A percentile compares a stretch with the other conserved stretches of the same genome.
Conservation (phyloP, 2,329 filamentous ascomycete species). For the Exophiala spinifera region DNA sequence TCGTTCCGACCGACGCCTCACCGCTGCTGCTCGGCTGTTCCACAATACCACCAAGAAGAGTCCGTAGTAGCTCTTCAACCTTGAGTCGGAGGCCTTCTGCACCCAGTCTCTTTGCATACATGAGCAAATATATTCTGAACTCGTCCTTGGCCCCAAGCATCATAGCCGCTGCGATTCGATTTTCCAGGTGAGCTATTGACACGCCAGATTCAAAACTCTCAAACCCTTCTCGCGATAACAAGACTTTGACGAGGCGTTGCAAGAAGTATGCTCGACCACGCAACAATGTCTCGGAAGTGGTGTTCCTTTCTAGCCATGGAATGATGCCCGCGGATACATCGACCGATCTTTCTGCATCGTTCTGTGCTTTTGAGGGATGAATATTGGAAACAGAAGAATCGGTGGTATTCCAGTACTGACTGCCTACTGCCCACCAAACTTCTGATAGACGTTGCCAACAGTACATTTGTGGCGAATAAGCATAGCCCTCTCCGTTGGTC, state of each 20-base stretch:
- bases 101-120: conserved; percentile 95
- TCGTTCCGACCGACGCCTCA: conserved; percentile 46
- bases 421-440: conserved; percentile 95
- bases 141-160: conserved; percentile 84
- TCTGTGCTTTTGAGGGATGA: conserved; percentile 59
- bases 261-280: conserved; percentile 89
- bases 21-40: conserved; percentile 49
- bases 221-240: conserved; percentile 84
- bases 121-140: conserved; percentile 90
- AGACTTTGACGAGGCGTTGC: conserved; percentile 83
- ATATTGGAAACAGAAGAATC: conserved; percentile 83
- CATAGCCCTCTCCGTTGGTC: conserved; percentile 91
- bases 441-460: conserved; percentile 95
- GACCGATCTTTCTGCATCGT: conserved; percentile 51
- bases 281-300: conserved; percentile 85
- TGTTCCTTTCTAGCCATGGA: conserved; percentile 88
- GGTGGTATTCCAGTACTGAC: conserved; percentile 98
- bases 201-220: conserved; percentile 88
- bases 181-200: conserved; percentile 92
- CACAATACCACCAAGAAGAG: conserved; percentile 69
- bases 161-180: conserved; percentile 83
- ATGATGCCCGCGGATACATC: conserved; percentile 87
- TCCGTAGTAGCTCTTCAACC: conserved; percentile 86
- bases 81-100: conserved; percentile 84
- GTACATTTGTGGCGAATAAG: conserved; percentile 80